Conservation (phyloP, 768 basidiomycete genomes). For the Amylocystis lapponica region DNA sequence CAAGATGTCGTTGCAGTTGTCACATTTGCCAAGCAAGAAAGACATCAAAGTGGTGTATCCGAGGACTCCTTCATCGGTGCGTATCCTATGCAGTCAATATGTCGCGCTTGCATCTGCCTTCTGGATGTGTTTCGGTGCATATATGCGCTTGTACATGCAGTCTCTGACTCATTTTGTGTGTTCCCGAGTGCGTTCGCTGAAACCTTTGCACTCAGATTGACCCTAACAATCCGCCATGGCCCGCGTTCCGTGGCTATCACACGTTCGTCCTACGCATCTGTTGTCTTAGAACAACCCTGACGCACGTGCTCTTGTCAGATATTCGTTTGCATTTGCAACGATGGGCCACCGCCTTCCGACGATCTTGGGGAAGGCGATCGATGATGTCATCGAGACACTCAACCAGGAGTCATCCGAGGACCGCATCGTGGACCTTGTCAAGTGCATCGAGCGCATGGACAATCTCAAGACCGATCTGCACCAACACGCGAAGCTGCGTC, state of each 20-base stretch:
- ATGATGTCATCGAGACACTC: conserved; percentile 83
- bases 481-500: conserved; percentile 75
- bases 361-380: conserved; percentile 93
- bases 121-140: not conserved
- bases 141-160: not conserved
- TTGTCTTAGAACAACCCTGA: not conserved
- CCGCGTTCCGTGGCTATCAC: conserved; percentile 70
- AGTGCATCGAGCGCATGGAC: conserved; percentile 88
- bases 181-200: not conserved
- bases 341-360: conserved; percentile 96
- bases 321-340: conserved; percentile 84
- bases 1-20: conserved; percentile 65
- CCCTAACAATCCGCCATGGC: conserved; percentile 81
- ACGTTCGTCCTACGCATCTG: conserved; percentile 7
- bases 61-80: conserved; percentile 63
- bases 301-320: conserved; percentile 33
- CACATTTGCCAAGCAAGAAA: conserved; percentile 69
- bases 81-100: conserved; percentile 15
- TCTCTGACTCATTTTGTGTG: not conserved
- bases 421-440: conserved; percentile 73
- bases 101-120: not conserved
- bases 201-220: conserved; percentile 43
- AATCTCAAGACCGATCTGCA: conserved; percentile 83
- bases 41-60: conserved; percentile 70
- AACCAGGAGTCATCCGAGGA: conserved; percentile 85